Evolutionary conservation across 208 protist species (phyloP), one percentile per base, ranked within the genome.

Genomic region (Wallacemonas sp.): DNA sequence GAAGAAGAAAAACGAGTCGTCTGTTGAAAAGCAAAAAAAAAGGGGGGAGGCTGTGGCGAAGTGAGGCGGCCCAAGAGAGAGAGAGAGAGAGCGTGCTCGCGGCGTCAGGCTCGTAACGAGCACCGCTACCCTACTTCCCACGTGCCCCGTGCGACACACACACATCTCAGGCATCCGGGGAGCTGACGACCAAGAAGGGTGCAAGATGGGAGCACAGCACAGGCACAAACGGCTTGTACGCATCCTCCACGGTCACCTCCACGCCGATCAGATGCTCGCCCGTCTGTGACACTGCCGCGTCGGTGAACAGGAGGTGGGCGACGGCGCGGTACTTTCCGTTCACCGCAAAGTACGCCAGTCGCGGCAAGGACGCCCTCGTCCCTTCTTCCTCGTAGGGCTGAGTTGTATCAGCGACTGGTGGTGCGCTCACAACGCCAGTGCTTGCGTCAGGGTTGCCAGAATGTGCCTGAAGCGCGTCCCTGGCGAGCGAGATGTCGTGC

Each of bases 211-310:
- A 60, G 53, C 76, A 86, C 3, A 89, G 68, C 1, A 71, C 59
- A 22, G 87, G 72, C 21, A 93, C 61, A 72, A 93, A 91, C 19
- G 82, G 68, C 15, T 52, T 71, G 61, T 85, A 93, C 13, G 66
- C 60, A 1, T 60, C 55, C 30, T 63, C 46, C 21, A 81, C 69
- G 24, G 61, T 60, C 41, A 84, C 63, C 69, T 93, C 79, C 26
- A 81, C 75, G n/a, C 73, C 81, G 34, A 93, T 53, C 29, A 89
- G 75, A 50, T 90, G 78, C 71, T 93, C 83, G 9, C 87, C 87
- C 17, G 62, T 71, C 24, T 75, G 57, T 19, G 68, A 42, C 19
- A 85, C 74, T 8, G 42, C 63, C 9, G 81, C 36, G 30, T 91
- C 68, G 5, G 70, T 52, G 45, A 93, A 93, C 10, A 48, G 32